Base-by-base conservation (phyloP, 495 filamentous ascomycete genomes). In the Penicillium steckii region DNA sequence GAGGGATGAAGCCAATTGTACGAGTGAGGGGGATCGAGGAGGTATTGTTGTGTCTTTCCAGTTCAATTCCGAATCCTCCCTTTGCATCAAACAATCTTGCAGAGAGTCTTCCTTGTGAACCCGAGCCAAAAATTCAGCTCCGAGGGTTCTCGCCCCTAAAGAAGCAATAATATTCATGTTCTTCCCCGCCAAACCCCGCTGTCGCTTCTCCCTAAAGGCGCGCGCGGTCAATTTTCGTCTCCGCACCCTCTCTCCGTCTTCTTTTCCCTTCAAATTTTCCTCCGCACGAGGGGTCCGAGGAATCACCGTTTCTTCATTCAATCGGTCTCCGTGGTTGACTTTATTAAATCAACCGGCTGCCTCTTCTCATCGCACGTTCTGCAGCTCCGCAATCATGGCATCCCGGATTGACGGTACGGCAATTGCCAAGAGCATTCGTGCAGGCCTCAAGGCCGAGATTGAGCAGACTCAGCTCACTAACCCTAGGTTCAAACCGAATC, bases 401-500 rank as follows among this genome's bases (percentile, higher is more conserved):
- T 81, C 84, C 64, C 96, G 89, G 77, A 94, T 98, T 64, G 93
- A 98, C 75, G 94, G 94, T 69, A 96, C 88, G 24, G 89, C 88
- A 56, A 92, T 96, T 73, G 95, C 95, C 38, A 92, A 89, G 75
- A 81, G 71, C 55, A 95, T 98, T 63, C 85, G 94, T 44, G 87
- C 88, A 71, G 79, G 77, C 22, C 78, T 98, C 53, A 85, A 85
- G 63, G 71, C 71, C 26, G 84, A 96, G 67, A 95, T 98, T 68
- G 82, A 83, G 62, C 74, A 88, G 62, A 86, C 81, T 60, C 93
- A 96, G 70, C 78, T 82, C 72, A 70, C 74, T 18, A 95, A 95
- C 61, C 88, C 92, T 12, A 78, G 91, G 54, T 98, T 89, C 74
- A 85, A 86, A 67, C 94, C 94, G 25, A 89, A 81, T 44, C 76